phyloP scores from a whole-genome alignment of 345 rosid species.

The Brassica carinata region DNA sequence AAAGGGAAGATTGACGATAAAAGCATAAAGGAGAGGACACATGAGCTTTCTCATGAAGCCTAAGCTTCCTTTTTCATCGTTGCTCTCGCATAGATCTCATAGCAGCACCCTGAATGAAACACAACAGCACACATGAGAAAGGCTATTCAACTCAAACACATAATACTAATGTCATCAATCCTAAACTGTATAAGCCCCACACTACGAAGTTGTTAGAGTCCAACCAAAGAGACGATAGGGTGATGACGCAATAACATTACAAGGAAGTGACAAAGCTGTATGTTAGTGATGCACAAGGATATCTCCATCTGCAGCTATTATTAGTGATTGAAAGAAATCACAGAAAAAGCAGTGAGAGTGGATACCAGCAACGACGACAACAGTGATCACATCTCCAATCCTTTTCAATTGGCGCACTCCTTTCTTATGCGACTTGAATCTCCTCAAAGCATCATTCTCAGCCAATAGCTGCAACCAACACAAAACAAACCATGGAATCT shows the following conservation, averaged over 20 bases:
- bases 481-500: background rate
- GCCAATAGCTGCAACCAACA: constrained; percentile 72
- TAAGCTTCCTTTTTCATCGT: constrained; percentile 73
- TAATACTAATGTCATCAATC: background rate
- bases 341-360: background rate
- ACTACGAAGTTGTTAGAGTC: background rate
- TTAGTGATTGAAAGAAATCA: background rate
- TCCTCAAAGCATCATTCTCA: constrained; percentile 64
- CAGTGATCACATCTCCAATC: constrained; percentile 81
- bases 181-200: background rate
- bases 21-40: constrained; percentile 16
- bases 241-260: background rate
- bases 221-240: background rate
- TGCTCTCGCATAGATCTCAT: constrained; percentile 82
- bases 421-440: constrained; percentile 80
- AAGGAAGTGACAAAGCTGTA: background rate
- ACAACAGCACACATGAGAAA: background rate
- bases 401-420: constrained; percentile 57
- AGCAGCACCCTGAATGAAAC: constrained; percentile 87
- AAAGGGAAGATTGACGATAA: background rate
- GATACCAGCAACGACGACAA: constrained; percentile 76
- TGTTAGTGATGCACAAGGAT: constrained; percentile 13
- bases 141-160: background rate
- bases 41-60: constrained; percentile 48
- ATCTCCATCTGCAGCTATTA: background rate